phyloP scores from a whole-genome alignment of 495 filamentous ascomycete genomes.

The Cladorrhinum samala region DNA sequence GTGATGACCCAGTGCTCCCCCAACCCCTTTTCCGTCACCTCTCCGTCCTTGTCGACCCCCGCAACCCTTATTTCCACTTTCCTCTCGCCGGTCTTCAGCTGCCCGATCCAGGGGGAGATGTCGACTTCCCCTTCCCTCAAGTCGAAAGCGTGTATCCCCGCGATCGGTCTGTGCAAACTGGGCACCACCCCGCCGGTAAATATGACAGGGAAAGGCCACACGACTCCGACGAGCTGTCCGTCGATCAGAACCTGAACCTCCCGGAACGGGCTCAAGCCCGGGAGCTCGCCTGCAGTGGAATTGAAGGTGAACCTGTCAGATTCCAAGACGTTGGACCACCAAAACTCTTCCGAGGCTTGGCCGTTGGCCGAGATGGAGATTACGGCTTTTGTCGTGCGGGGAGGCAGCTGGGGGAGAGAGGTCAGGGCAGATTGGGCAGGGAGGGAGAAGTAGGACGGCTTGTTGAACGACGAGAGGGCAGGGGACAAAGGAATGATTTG shows the following conservation, averaged over 20 bases:
- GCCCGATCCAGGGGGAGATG: constrained; percentile 68
- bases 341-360: constrained; percentile 78
- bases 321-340: constrained; percentile 77
- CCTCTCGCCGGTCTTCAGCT: constrained; percentile 34
- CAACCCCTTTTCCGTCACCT: neutral
- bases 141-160: constrained; percentile 80
- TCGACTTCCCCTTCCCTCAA: constrained; percentile 78
- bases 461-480: constrained; percentile 42
- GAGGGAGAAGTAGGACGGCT: constrained; percentile 63
- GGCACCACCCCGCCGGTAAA: constrained; percentile 86
- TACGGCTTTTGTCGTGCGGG: constrained; percentile 60
- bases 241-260: constrained; percentile 81
- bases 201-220: constrained; percentile 81
- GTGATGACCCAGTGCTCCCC: constrained; percentile 62
- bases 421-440: constrained; percentile 58
- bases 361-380: constrained; percentile 73
- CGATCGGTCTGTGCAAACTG: constrained; percentile 76
- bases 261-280: constrained; percentile 71
- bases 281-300: constrained; percentile 48
- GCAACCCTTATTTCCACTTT: neutral
- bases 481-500: constrained; percentile 74
- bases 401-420: constrained; percentile 49
- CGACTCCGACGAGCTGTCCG: constrained; percentile 66
- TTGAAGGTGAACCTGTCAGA: constrained; percentile 58
- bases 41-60: constrained; percentile 45